phyloP scores from a whole-genome alignment of 306 rosid genomes.

The Inga laurina region DNA sequence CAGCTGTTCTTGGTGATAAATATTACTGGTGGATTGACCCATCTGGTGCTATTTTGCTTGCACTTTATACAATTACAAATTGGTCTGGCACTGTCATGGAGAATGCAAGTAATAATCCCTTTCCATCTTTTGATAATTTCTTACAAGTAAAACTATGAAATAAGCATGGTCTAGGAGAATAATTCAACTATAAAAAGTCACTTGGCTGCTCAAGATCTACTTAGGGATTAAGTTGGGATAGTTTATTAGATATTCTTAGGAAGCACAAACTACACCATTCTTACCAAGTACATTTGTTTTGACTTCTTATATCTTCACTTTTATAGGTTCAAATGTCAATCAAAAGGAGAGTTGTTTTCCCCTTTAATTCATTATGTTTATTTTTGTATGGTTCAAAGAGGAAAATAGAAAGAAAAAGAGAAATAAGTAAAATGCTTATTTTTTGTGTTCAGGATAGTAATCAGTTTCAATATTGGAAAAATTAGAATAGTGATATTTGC shows the following conservation, averaged over 20 bases:
- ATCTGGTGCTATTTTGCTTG: constrained; percentile 83
- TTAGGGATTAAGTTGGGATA: background rate
- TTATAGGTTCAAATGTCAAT: background rate
- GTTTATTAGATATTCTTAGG: background rate
- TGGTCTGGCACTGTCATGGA: constrained; percentile 94
- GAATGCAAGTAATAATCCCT: constrained; percentile 67
- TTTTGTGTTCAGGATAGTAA: background rate
- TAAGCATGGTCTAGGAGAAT: constrained; percentile 7
- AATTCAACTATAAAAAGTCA: background rate
- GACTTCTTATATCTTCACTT: background rate
- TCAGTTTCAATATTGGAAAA: constrained; percentile 16
- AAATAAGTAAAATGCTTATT: background rate
- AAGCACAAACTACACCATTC: constrained; percentile 9
- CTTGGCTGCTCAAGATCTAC: background rate
- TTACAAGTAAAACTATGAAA: background rate
- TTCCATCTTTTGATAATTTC: constrained; percentile 18
- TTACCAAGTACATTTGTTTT: constrained; percentile 9
- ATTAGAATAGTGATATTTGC: background rate
- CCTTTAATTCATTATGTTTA: background rate
- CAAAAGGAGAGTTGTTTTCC: background rate
- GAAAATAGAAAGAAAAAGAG: background rate
- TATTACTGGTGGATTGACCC: constrained; percentile 97
- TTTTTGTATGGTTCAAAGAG: background rate
- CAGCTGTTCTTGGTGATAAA: constrained; percentile 86
- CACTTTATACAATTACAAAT: constrained; percentile 78